phyloP scores from a whole-genome alignment of 768 basidiomycete species.

The Lentinula lateritia region DNA sequence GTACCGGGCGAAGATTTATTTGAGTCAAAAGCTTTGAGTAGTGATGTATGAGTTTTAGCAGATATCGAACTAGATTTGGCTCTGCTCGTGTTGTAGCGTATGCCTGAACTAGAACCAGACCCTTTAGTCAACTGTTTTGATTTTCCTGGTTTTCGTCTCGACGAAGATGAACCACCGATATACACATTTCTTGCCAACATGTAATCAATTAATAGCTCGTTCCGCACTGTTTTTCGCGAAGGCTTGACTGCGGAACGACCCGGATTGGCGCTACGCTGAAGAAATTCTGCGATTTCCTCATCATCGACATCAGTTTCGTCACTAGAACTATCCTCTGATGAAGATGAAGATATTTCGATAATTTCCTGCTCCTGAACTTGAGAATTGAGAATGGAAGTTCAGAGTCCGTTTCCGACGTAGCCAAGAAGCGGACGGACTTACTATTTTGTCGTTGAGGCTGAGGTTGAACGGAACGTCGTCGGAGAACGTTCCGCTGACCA shows the following conservation, averaged over 20 bases:
- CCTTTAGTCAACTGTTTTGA: background rate
- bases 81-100: background rate
- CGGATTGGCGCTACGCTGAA: background rate
- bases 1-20: background rate
- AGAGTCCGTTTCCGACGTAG: background rate
- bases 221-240: background rate
- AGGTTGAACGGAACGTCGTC: background rate
- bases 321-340: background rate
- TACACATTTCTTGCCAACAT: constrained; percentile 1
- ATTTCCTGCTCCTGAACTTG: background rate
- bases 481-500: background rate
- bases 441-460: background rate
- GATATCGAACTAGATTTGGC: background rate
- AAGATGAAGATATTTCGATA: background rate
- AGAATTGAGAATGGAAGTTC: too few relatives aligned
- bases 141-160: background rate
- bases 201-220: constrained; percentile 1
- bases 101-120: background rate
- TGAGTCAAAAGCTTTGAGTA: background rate
- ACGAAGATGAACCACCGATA: background rate
- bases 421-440: background rate
- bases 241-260: background rate
- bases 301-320: constrained; percentile 1
- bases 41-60: background rate
- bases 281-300: background rate